Base-by-base conservation (phyloP, 805 yeast genomes). In the Blastobotrys chiropterorum region DNA sequence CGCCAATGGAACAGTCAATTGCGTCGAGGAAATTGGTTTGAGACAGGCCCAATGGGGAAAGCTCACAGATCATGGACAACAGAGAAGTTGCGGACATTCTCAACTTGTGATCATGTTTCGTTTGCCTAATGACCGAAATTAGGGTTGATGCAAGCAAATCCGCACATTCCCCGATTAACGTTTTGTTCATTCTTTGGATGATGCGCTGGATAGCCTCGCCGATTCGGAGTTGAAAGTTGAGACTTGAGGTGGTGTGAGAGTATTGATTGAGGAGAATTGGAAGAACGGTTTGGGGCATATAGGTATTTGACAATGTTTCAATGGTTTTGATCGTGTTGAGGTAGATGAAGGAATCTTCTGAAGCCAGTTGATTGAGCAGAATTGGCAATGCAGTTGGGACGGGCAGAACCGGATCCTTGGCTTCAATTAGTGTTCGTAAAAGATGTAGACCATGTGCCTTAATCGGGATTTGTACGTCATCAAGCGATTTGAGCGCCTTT, bases 21-120 rank as follows among this genome's bases (percentile, higher is more conserved):
- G 84, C 75, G 48, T 83, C 85, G 1, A 66, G 63, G 8, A 89
- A 67, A 52, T 73, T 69, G 6, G 21, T 14, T 1, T 66, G 61
- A 0, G 71, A 41, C 0, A 88, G 59, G 0, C 85, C 86, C 3
- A 68, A 49, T 0, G 90, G 83, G 53, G 81, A 80, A 1, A 70
- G 70, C 56, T 79, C 78, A 60, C 90, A 78, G 38, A 85, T 71
- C 3, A 78, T 70, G 26, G 97, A 96, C n/a, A 92, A 65, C 13
- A 94, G 66, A 0, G 97, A 86, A 81, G 90, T 77, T 0, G 96
- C 79, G 1, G 97, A 90, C 85, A 89, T 83, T 58, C 97, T 73
- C 40, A 90, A 56, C 40, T 83, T 75, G 53, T 75, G 71, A 56
- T 89, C 96, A 1, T 49, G 49, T 13, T 47, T 48, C 1, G 58